These are phyloP conservation scores for Cucurbita maxima DNA, from an alignment of 306 rosid species.

Conservation along the genomic window DNA sequence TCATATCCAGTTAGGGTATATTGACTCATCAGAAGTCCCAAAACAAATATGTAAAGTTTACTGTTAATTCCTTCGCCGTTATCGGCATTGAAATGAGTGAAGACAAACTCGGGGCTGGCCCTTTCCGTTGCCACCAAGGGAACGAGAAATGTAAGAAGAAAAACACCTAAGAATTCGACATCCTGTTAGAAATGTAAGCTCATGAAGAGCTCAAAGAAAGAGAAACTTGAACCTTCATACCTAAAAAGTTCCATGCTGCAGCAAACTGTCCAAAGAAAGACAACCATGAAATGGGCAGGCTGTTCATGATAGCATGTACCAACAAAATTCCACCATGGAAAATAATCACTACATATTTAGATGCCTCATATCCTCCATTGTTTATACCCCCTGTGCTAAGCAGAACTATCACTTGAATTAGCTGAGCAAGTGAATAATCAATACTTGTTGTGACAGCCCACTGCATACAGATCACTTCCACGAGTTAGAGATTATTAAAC, in stretches of 20 bases:
- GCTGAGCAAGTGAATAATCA: slow-evolving; percentile 75
- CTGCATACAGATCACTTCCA: slow-evolving; percentile 40
- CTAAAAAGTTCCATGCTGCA: slow-evolving; percentile 77
- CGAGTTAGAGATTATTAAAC: background rate
- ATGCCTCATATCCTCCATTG: slow-evolving; percentile 61
- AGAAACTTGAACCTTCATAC: slow-evolving; percentile 21
- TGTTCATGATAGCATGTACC: slow-evolving; percentile 64
- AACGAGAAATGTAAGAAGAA: slow-evolving; percentile 67
- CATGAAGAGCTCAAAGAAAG: background rate
- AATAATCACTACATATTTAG: slow-evolving; percentile 58
- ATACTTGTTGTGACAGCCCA: slow-evolving; percentile 97
- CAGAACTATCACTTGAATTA: slow-evolving; percentile 78
- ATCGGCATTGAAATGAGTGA: slow-evolving; percentile 83
- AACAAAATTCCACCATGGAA: slow-evolving; percentile 64
- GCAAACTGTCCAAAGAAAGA: slow-evolving; percentile 86
- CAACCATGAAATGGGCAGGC: slow-evolving; percentile 60
- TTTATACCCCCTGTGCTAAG: slow-evolving; percentile 84
- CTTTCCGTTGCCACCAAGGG: slow-evolving; percentile 69
- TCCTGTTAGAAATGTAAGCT: slow-evolving; percentile 6
- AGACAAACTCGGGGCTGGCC: slow-evolving; percentile 73
- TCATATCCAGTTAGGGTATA: slow-evolving; percentile 82
- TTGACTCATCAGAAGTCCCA: slow-evolving; percentile 91
- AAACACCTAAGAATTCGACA: slow-evolving; percentile 43
- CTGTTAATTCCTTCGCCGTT: slow-evolving; percentile 57
- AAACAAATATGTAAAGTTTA: slow-evolving; percentile 60